Conservation (phyloP, 306 rosid species). For the Coriaria nepalensis region DNA sequence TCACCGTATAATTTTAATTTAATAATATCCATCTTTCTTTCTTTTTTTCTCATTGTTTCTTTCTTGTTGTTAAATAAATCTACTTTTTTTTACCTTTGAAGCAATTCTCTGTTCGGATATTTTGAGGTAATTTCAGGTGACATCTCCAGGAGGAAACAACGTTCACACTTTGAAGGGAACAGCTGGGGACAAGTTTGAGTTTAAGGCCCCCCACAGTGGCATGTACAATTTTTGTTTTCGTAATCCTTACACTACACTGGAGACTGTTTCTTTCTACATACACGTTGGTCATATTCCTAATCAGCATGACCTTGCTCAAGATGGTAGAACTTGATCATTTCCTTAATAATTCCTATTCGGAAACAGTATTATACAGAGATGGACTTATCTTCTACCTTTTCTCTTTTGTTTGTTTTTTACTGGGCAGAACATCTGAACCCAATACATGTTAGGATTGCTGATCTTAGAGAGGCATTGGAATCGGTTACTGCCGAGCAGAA, state of each 20-base stretch:
- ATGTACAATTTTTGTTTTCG: constrained; percentile 93
- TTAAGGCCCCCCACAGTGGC: constrained; percentile 80
- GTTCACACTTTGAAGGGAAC: constrained; percentile 68
- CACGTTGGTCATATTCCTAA: constrained; percentile 95
- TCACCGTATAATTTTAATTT: too few species aligned
- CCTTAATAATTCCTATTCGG: constrained; percentile 4
- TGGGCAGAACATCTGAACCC: constrained; percentile 98
- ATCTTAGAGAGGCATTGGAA: constrained; percentile 89
- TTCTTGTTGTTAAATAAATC: too few species aligned
- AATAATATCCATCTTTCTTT: too few species aligned
- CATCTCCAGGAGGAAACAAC: constrained; percentile 61
- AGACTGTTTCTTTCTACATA: constrained; percentile 94
- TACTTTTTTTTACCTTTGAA: too few species aligned
- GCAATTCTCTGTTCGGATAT: too few species aligned
- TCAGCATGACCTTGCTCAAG: constrained; percentile 88
- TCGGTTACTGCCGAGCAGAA: constrained; percentile 91
- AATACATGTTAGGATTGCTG: constrained; percentile 94
- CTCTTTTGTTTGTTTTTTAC: constrained; percentile 3
- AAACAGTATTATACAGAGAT: background rate
- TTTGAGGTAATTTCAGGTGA: constrained; percentile 56
- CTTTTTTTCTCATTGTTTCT: too few species aligned
- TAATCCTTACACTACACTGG: constrained; percentile 88
- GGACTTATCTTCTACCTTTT: background rate
- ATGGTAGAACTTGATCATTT: constrained; percentile 41
- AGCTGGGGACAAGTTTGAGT: constrained; percentile 81